Evolutionary conservation across 225 moss, liverwort and hornwort genomes (phyloP), one percentile per base, ranked within the genome.

Genomic region (Polytrichum commune): DNA sequence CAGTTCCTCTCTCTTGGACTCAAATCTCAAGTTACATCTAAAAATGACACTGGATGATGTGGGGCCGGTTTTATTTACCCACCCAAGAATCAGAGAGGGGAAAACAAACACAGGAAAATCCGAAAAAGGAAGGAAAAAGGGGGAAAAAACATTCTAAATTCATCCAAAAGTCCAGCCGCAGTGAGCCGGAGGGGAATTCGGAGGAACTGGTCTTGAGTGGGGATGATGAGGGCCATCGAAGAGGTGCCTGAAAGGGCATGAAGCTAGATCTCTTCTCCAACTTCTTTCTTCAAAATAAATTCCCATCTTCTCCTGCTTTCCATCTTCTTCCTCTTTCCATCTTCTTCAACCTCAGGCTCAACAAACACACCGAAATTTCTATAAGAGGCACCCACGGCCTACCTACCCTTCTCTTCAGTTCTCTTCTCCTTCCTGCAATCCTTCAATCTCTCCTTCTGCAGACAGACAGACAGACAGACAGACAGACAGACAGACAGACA

Each of bases 221-320:
- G 33, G 33, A 29, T 25, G 18, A 53, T 7, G 53, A 18, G 54
- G 24, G 82, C 77, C 26, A 26, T 26, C 30, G 80, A 86, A 86
- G 78, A 29, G 83, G 83, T 71, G 80, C 86, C 83, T 80, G 86
- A 75, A 77, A 46, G 46, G 72, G 63, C 72, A 64, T 22, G 62
- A 9, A 58, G 6, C 35, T 16, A 46, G 58, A 58, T 24, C 58
- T 58, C 58, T 19, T 58, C 58, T 22, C 22, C 58, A n/a, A 7
- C 58, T 13, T 8, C 10, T 58, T 58, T 6, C 30, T 6, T 30
- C 26, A 1, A 26, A 26, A 26, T 30, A 30, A 30, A 30, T 30
- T 30, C 6, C 30, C 30, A 30, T 30, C 33, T 7, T 10, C 57
- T 57, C 19, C 20, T 22, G 7, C 18, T 56, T 20, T 58, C 57